Conservation (phyloP, 257 asterid species). For the Hygrophila difformis region DNA sequence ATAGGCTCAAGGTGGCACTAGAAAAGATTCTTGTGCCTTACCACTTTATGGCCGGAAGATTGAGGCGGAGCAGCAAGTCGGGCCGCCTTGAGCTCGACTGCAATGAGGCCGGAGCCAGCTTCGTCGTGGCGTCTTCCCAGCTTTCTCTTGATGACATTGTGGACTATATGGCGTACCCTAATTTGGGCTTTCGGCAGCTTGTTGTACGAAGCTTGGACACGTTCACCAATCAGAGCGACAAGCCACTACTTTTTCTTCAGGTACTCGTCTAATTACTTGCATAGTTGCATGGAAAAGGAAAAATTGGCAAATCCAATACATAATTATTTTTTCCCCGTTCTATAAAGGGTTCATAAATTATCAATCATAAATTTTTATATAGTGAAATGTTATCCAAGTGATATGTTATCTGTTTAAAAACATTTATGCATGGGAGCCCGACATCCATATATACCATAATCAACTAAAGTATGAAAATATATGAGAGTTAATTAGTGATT, state of each 20-base stretch:
- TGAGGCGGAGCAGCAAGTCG: slow-evolving; percentile 24
- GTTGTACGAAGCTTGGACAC: slow-evolving; percentile 23
- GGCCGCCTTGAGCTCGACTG: slow-evolving; percentile 48
- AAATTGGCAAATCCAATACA: too few relatives aligned
- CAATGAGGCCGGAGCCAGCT: slow-evolving; percentile 47
- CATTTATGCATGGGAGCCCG: too few relatives aligned
- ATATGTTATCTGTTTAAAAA: too few relatives aligned
- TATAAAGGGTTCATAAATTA: too few relatives aligned
- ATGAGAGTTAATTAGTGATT: too few relatives aligned
- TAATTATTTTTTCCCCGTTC: too few relatives aligned
- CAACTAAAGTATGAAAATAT: too few relatives aligned
- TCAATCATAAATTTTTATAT: too few relatives aligned
- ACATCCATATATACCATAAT: too few relatives aligned
- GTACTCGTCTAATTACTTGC: slow-evolving; percentile 9
- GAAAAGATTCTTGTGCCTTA: slow-evolving; percentile 37
- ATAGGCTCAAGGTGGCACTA: slow-evolving; percentile 30
- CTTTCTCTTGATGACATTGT: slow-evolving; percentile 36
- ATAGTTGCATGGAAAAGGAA: too few relatives aligned
- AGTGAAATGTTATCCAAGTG: too few relatives aligned
- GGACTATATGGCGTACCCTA: slow-evolving; percentile 46
- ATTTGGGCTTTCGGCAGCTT: slow-evolving; percentile 47
- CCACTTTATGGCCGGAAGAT: slow-evolving; percentile 60
- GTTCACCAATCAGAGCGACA: slow-evolving; percentile 12
- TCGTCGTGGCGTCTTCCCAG: slow-evolving; percentile 42
- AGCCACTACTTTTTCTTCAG: slow-evolving; percentile 53